Conservation (phyloP, 2,329 filamentous ascomycete genomes). For the Monosporascus sp. region DNA sequence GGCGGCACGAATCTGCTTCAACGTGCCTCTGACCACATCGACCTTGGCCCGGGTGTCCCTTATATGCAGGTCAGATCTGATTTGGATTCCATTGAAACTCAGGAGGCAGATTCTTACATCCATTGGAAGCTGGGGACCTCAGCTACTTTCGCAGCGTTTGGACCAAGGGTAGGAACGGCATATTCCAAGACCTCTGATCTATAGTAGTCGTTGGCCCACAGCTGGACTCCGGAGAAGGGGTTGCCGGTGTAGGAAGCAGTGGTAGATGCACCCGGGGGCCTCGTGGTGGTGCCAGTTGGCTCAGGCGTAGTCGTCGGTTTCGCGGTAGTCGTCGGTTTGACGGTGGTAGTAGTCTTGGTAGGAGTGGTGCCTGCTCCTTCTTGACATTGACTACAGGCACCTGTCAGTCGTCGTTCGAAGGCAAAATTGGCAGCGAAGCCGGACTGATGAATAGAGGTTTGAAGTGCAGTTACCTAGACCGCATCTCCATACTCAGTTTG, state of each 20-base stretch:
- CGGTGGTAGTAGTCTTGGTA: conserved; percentile 9
- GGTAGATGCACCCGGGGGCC: conserved; percentile 23
- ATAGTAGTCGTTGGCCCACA: conserved; percentile 29
- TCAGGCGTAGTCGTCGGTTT: conserved; percentile 16
- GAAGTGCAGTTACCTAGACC: not conserved
- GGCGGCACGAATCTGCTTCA: conserved; percentile 46
- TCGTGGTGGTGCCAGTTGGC: conserved; percentile 20
- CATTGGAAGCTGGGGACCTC: conserved; percentile 52
- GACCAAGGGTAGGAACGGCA: conserved; percentile 19
- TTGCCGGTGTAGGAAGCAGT: conserved; percentile 47
- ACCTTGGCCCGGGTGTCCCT: too few species aligned
- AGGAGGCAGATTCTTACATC: conserved; percentile 34
- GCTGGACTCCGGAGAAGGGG: conserved; percentile 44
- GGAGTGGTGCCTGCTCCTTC: conserved; percentile 9
- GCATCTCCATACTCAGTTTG: not conserved
- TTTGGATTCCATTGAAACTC: conserved; percentile 2
- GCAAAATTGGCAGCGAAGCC: not conserved
- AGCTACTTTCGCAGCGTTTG: conserved; percentile 48
- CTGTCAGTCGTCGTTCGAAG: not conserved
- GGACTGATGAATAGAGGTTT: too few species aligned
- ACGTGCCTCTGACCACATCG: conserved; percentile 38
- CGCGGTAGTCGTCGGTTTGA: conserved; percentile 24
- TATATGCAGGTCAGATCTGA: not conserved
- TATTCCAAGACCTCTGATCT: conserved; percentile 23
- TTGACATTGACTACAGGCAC: conserved; percentile 12